Conservation (phyloP, 306 rosid genomes). For the Ormosia emarginata region DNA sequence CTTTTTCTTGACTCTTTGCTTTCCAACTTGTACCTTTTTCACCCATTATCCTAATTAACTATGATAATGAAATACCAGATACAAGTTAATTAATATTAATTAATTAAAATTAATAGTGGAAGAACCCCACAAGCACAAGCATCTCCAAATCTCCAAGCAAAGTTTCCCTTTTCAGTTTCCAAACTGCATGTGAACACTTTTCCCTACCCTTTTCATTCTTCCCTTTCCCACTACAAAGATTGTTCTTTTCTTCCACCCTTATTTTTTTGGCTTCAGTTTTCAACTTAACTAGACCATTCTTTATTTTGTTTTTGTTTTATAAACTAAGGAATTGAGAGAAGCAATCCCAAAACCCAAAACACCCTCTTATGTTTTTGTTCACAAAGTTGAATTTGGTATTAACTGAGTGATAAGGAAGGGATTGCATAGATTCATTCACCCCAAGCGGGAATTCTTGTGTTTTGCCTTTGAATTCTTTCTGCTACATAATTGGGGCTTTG, state of each 20-base stretch:
- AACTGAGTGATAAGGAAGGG: slow-evolving; percentile 51
- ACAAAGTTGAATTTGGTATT: slow-evolving; percentile 59
- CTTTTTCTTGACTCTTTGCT: slow-evolving; percentile 37
- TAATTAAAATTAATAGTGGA: background rate
- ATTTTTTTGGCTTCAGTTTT: slow-evolving; percentile 28
- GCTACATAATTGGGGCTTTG: slow-evolving; percentile 23
- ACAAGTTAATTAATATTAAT: background rate
- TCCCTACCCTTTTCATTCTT: slow-evolving; percentile 26
- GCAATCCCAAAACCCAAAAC: slow-evolving; percentile 29
- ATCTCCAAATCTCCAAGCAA: slow-evolving; percentile 25
- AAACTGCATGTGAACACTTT: slow-evolving; percentile 28
- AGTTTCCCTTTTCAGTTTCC: slow-evolving; percentile 27
- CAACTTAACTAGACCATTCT: slow-evolving; percentile 14
- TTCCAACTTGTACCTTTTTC: slow-evolving; percentile 7
- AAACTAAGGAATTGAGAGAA: slow-evolving; percentile 24
- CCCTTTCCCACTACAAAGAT: slow-evolving; percentile 19
- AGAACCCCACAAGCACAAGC: slow-evolving; percentile 18
- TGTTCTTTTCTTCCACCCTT: slow-evolving; percentile 43
- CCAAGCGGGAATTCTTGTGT: slow-evolving; percentile 20
- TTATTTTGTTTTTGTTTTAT: background rate
- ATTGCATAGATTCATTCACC: slow-evolving; percentile 36
- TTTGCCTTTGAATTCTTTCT: slow-evolving; percentile 33
- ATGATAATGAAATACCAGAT: background rate
- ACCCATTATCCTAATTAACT: background rate
- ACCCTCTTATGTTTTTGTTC: slow-evolving; percentile 45